Conservation (phyloP, 2,329 filamentous ascomycete species). For the Fusarium torreyae region DNA sequence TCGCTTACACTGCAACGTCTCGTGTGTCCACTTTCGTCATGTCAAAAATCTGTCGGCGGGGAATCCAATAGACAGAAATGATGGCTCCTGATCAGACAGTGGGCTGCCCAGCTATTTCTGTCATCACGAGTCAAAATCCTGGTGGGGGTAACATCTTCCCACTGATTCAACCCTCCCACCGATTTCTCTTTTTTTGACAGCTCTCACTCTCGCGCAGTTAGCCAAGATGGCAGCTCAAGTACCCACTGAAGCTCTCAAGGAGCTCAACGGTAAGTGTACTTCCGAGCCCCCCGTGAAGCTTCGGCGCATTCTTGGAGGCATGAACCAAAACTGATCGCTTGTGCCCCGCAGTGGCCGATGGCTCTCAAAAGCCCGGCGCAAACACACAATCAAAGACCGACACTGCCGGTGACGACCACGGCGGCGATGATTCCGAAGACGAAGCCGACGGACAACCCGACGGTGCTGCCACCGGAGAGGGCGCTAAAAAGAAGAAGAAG, state of each 20-base stretch:
- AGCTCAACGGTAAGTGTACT: conserved; percentile 57
- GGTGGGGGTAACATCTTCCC: conserved; percentile 47
- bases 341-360: conserved; percentile 57
- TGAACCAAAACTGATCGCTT: conserved; percentile 17
- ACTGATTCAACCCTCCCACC: conserved; percentile 40
- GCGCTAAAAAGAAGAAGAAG: conserved; percentile 70
- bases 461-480: conserved; percentile 57
- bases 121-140: conserved; percentile 28
- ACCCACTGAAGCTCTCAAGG: conserved; percentile 61
- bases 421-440: conserved; percentile 68
- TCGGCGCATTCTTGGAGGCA: not conserved
- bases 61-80: conserved; percentile 23
- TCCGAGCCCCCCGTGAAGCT: conserved; percentile 1
- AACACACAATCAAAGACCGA: conserved; percentile 58
- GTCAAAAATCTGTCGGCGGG: conserved; percentile 47
- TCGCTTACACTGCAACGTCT: conserved; percentile 26
- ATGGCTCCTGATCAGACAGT: not conserved
- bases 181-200: conserved; percentile 43
- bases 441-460: conserved; percentile 61
- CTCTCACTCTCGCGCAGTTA: conserved; percentile 35
- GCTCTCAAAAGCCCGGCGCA: conserved; percentile 58
- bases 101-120: conserved; percentile 31
- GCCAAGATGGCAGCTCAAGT: conserved; percentile 61
- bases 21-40: conserved; percentile 44
- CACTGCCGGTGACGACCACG: conserved; percentile 60